Percentiles rank a stretch among this genome's conserved stretches.
These are phyloP conservation scores for Flaveria sonorensis DNA, from an alignment of 129 eudicot species.

Conservation along the genomic window DNA sequence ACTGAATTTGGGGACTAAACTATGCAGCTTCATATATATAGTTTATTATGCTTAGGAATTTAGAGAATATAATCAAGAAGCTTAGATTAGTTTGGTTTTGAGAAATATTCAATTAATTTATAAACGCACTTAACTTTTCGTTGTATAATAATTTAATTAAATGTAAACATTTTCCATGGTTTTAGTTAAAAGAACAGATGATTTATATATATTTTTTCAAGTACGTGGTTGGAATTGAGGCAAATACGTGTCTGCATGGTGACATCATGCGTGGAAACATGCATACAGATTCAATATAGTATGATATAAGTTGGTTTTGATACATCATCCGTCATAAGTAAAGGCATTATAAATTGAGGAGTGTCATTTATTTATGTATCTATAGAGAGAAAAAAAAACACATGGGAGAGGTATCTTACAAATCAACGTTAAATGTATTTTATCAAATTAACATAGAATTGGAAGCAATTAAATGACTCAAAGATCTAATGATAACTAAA, in stretches of 20 bases:
- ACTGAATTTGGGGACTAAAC: slow-evolving; percentile 30
- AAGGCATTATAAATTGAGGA: neutral
- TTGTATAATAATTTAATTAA: neutral
- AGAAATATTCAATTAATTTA: neutral
- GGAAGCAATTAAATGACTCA: too few species aligned
- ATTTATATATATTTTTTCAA: neutral
- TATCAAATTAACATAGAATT: too few species aligned
- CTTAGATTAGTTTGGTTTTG: slow-evolving; percentile 22
- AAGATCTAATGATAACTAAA: too few species aligned
- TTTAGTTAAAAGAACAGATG: neutral
- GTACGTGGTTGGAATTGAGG: slow-evolving; percentile 8
- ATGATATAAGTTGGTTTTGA: slow-evolving; percentile 5
- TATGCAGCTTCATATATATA: slow-evolving; percentile 17
- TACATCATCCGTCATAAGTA: slow-evolving; percentile 11
- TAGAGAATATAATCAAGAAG: slow-evolving; percentile 26
- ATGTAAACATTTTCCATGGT: neutral
- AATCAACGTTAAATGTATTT: too few species aligned
- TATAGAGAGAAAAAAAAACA: too few species aligned
- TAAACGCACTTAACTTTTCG: neutral
- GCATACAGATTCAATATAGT: slow-evolving; percentile 22
- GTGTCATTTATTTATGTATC: neutral
- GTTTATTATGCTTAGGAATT: slow-evolving; percentile 34
- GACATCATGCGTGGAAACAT: slow-evolving; percentile 33
- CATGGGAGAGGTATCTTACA: too few species aligned
- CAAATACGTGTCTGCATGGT: slow-evolving; percentile 27